phyloP scores from a whole-genome alignment of 495 filamentous ascomycete species.

The Ascodesmis nigricans region DNA sequence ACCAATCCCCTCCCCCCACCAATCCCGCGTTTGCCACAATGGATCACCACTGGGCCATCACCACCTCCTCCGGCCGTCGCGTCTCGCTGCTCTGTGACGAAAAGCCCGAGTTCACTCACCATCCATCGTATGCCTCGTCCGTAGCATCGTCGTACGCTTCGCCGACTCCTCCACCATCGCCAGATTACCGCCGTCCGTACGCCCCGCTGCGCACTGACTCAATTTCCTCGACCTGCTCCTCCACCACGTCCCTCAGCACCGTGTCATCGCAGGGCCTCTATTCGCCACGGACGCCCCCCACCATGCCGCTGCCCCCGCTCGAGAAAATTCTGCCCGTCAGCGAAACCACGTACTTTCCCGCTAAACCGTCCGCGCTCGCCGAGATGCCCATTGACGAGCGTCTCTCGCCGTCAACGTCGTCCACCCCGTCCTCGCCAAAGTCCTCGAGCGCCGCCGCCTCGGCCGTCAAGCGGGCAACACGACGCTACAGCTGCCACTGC shows the following conservation, averaged over 20 bases:
- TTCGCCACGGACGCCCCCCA: conserved; percentile 19
- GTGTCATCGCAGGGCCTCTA: conserved; percentile 11
- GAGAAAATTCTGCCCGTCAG: conserved; percentile 16
- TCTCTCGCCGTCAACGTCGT: conserved; percentile 10
- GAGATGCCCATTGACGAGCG: conserved; percentile 2
- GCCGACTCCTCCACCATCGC: conserved; percentile 20
- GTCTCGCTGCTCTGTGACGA: conserved; percentile 21
- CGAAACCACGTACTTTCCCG: conserved; percentile 11
- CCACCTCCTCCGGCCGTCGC: conserved; percentile 18
- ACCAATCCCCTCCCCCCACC: conserved; percentile 1
- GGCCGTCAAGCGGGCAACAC: conserved; percentile 38
- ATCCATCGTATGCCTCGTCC: conserved; percentile 8
- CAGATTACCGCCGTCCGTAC: conserved; percentile 15
- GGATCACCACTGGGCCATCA: conserved; percentile 19
- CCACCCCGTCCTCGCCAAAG: conserved; percentile 19
- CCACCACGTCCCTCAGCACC: conserved; percentile 18
- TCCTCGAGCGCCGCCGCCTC: conserved; percentile 13
- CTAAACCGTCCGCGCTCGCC: neutral
- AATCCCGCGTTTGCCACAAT: conserved; percentile 8
- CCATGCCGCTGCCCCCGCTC: conserved; percentile 15
- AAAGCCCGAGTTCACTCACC: conserved; percentile 4
- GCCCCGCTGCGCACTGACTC: conserved; percentile 14
- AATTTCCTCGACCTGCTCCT: conserved; percentile 15
- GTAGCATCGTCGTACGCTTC: conserved; percentile 15
- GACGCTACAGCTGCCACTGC: conserved; percentile 46